Evolutionary conservation across 2,329 filamentous ascomycete species (phyloP).

Genomic region (Orbilia javanica): DNA sequence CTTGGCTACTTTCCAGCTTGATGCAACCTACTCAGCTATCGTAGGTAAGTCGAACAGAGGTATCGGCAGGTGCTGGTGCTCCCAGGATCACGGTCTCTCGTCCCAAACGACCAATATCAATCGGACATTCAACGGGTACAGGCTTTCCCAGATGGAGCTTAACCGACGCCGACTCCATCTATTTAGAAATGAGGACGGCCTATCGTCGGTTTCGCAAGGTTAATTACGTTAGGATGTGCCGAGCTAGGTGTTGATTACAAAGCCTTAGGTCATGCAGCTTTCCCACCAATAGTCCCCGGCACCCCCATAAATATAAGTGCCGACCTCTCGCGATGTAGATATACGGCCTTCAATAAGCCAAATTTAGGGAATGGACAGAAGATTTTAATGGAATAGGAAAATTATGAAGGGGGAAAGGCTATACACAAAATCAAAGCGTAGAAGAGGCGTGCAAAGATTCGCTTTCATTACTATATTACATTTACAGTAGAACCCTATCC

Average conservation of each 20-base stretch:
- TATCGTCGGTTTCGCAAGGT: neutral
- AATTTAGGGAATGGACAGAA: too few species aligned
- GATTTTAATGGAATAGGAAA: neutral
- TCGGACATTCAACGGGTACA: constrained; percentile 7
- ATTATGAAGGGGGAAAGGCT: neutral
- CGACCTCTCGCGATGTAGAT: too few species aligned
- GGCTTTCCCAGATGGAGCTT: neutral
- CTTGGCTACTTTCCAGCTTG: neutral
- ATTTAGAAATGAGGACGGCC: neutral
- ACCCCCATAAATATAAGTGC: neutral
- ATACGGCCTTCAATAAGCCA: too few species aligned
- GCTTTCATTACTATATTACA: constrained; percentile 51
- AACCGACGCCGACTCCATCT: neutral
- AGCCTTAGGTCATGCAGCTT: neutral
- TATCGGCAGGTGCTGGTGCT: neutral
- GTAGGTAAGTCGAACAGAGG: neutral
- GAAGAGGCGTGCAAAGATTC: neutral
- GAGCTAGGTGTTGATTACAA: constrained; percentile 3
- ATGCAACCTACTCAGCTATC: neutral
- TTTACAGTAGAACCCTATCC: constrained; percentile 13
- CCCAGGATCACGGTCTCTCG: neutral
- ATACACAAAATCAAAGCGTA: neutral
- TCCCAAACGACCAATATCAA: neutral
- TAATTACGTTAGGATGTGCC: constrained; percentile 12
- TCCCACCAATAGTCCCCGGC: neutral